Conservation (phyloP, 768 basidiomycete genomes). For the Hygrocybe coccinea region DNA sequence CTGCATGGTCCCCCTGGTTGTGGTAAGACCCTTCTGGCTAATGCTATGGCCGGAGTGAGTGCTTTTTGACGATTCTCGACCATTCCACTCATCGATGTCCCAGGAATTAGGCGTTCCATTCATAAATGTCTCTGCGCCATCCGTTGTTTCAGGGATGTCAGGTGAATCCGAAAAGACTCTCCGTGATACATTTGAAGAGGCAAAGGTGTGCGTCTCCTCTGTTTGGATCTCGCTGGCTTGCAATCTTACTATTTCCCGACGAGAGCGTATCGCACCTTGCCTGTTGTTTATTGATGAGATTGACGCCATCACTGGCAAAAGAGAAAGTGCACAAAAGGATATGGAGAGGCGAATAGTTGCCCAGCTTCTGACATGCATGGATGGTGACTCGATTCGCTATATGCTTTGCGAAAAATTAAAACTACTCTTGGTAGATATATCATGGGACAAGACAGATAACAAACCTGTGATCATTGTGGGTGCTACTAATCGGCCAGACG, state of each 20-base stretch:
- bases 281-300: slow-evolving; percentile 97
- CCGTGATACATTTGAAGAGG: slow-evolving; percentile 94
- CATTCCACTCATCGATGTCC: neutral
- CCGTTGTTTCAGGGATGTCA: slow-evolving; percentile 96
- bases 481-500: slow-evolving; percentile 94
- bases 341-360: slow-evolving; percentile 98
- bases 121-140: slow-evolving; percentile 90
- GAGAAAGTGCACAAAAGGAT: slow-evolving; percentile 96
- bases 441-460: slow-evolving; percentile 91
- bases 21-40: slow-evolving; percentile 91
- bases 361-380: slow-evolving; percentile 97
- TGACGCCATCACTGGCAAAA: slow-evolving; percentile 94
- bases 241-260: neutral
- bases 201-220: slow-evolving; percentile 58
- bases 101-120: slow-evolving; percentile 93
- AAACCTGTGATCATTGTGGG: slow-evolving; percentile 93
- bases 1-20: slow-evolving; percentile 96
- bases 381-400: slow-evolving; percentile 63
- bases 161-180: slow-evolving; percentile 97
- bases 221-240: neutral
- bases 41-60: slow-evolving; percentile 90
- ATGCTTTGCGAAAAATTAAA: no score
- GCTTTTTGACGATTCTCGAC: neutral
- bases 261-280: slow-evolving; percentile 90
- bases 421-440: slow-evolving; percentile 59